Conservation (phyloP, 164 flowering plant species). For the Saururus chinensis region DNA sequence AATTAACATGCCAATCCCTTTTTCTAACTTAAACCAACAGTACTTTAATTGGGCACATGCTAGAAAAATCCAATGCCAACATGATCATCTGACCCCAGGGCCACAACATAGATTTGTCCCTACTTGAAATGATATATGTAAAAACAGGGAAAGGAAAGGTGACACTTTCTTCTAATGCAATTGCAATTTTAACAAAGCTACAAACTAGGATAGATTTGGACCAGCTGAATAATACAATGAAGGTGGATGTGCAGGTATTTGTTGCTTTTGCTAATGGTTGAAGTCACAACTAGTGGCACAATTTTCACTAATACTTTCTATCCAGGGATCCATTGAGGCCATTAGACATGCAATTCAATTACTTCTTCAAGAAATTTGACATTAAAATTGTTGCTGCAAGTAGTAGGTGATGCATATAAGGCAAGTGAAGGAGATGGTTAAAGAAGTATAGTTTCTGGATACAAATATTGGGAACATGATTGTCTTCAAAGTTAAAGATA, state of each 20-base stretch:
- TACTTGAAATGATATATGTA: conserved; percentile 47
- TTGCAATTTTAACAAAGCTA: conserved; percentile 65
- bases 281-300: neutral
- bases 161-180: conserved; percentile 85
- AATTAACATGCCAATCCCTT: too few relatives aligned
- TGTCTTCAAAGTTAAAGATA: too few relatives aligned
- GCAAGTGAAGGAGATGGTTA: conserved; percentile 79
- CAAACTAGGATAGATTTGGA: conserved; percentile 75
- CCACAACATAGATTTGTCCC: too few relatives aligned
- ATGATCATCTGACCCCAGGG: too few relatives aligned
- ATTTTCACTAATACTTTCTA: conserved; percentile 3
- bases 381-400: conserved; percentile 73
- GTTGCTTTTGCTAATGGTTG: neutral
- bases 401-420: conserved; percentile 73
- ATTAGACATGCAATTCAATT: conserved; percentile 77
- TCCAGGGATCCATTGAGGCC: conserved; percentile 94
- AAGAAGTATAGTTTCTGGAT: too few relatives aligned
- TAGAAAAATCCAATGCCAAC: too few relatives aligned
- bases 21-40: too few relatives aligned
- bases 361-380: conserved; percentile 87
- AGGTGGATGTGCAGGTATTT: conserved; percentile 90
- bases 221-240: conserved; percentile 75
- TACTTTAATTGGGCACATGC: too few relatives aligned
- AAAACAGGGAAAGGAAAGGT: conserved; percentile 83
- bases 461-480: too few relatives aligned